These are phyloP conservation scores for Clavispora santaluciae DNA, from an alignment of 805 yeast species.

Conservation along the genomic window DNA sequence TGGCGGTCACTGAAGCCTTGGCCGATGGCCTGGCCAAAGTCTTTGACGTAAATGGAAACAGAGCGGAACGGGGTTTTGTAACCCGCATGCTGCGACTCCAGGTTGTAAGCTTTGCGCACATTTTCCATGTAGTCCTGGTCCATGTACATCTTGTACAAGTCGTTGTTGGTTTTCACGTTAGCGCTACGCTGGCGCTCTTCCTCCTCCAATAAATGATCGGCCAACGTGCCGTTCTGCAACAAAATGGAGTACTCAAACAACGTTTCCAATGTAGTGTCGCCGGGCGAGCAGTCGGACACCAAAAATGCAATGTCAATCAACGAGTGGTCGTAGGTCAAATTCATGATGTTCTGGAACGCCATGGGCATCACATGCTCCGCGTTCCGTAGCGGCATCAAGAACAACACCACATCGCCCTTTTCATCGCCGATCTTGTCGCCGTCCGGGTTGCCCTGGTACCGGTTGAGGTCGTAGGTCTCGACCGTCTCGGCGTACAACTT, in stretches of 20 bases:
- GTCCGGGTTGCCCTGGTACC: slow-evolving; percentile 48
- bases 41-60: slow-evolving; percentile 74
- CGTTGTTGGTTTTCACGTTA: slow-evolving; percentile 50
- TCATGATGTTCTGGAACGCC: slow-evolving; percentile 83
- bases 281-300: slow-evolving; percentile 73
- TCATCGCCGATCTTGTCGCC: slow-evolving; percentile 32
- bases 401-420: slow-evolving; percentile 56
- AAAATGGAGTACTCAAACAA: slow-evolving; percentile 61
- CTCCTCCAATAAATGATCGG: slow-evolving; percentile 41
- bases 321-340: slow-evolving; percentile 77
- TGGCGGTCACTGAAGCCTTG: slow-evolving; percentile 82
- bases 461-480: slow-evolving; percentile 57
- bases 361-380: slow-evolving; percentile 74
- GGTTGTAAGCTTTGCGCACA: slow-evolving; percentile 56
- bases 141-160: slow-evolving; percentile 68
- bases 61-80: slow-evolving; percentile 70
- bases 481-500: slow-evolving; percentile 43
- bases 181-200: slow-evolving; percentile 28
- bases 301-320: slow-evolving; percentile 76
- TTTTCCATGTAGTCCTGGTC: slow-evolving; percentile 53
- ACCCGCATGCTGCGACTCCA: slow-evolving; percentile 50
- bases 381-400: slow-evolving; percentile 73
- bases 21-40: slow-evolving; percentile 80
- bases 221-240: slow-evolving; percentile 66
- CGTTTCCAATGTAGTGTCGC: slow-evolving; percentile 61